Percentiles rank a stretch among this genome's conserved stretches.
Conservation (phyloP, 176 grass and related monocot species). For the Aechmea fasciata region DNA sequence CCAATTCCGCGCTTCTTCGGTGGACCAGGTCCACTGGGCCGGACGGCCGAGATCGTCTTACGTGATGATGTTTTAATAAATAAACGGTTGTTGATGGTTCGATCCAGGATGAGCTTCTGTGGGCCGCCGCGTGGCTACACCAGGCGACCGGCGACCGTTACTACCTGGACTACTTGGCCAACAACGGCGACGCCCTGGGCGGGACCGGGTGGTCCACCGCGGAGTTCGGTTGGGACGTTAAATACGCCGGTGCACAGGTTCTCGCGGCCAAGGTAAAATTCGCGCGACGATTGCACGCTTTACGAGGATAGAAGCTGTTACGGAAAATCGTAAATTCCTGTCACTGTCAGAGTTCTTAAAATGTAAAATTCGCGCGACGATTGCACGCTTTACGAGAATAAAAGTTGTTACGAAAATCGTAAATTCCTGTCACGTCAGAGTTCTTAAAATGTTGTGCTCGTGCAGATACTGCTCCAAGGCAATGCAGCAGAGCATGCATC, state of each 20-base stretch:
- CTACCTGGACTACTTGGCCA: conserved; percentile 72
- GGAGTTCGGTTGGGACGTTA: conserved; percentile 88
- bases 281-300: no score
- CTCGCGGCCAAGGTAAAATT: conserved; percentile 46
- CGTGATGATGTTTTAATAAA: no score
- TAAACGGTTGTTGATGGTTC: neutral
- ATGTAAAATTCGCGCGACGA: neutral
- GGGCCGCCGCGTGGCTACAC: conserved; percentile 86
- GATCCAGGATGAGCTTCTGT: conserved; percentile 71
- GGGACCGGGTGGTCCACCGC: conserved; percentile 51
- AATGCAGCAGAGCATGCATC: conserved; percentile 18
- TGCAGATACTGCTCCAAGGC: conserved; percentile 52
- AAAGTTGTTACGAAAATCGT: neutral
- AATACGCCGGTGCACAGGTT: conserved; percentile 75
- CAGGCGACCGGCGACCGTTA: conserved; percentile 31
- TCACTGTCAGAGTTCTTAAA: neutral
- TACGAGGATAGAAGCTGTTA: neutral
- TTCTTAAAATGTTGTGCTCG: neutral
- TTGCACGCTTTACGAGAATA: no score
- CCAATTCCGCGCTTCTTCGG: neutral
- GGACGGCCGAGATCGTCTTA: neutral
- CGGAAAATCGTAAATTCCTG: neutral
- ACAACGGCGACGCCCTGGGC: conserved; percentile 62
- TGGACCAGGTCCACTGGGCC: neutral
- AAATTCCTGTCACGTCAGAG: neutral